Base-by-base conservation (phyloP, 1,139 yeast genomes). In the Kurtzmaniella natalensis region DNA sequence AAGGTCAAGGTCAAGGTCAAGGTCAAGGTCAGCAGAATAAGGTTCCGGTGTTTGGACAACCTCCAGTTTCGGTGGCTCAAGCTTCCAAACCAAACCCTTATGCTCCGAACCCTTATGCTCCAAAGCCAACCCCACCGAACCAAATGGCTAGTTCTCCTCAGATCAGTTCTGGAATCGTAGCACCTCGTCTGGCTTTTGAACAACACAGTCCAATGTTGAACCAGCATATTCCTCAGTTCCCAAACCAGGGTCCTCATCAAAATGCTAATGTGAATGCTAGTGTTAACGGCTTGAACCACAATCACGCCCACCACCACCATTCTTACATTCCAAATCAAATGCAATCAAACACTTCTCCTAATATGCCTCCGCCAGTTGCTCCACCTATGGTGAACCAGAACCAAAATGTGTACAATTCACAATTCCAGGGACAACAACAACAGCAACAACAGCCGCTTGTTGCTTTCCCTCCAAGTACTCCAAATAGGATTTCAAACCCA, bases 41-140 rank as follows among this genome's bases (percentile, higher is more conserved):
- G n/a, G 44, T 38, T 15, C 40, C 47, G 2, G 40, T 46, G 15
- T 5, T 23, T 7, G 45, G 36, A 28, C 40, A 38, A 18, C 47
- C 48, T 16, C 44, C 43, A 23, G 35, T 43, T 2, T 17, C 27
- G 22, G 24, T 7, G 9, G 37, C 32, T n/a, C 33, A 27, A 27
- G 21, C 30, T 28, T 7, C 16, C 6, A 36, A 33, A 25, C 42
- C 43, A 3, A 38, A 45, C 7, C 48, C 49, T 11, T 32, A 30
- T 30, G 39, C 39, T 22, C 37, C 41, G 17, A 34, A 23, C 31
- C 28, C 29, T 9, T 23, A 32, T 30, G 21, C 29, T 21, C 30
- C 39, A 7, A 9, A 30, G n/a, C 18, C 28, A 11, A 8, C 22
- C 3, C 18, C 30, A 5, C 33, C 30, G 7, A 5, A 21, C 9